Evolutionary conservation across 495 filamentous ascomycete species (phyloP).

Genomic region (Arthonia radiata): DNA sequence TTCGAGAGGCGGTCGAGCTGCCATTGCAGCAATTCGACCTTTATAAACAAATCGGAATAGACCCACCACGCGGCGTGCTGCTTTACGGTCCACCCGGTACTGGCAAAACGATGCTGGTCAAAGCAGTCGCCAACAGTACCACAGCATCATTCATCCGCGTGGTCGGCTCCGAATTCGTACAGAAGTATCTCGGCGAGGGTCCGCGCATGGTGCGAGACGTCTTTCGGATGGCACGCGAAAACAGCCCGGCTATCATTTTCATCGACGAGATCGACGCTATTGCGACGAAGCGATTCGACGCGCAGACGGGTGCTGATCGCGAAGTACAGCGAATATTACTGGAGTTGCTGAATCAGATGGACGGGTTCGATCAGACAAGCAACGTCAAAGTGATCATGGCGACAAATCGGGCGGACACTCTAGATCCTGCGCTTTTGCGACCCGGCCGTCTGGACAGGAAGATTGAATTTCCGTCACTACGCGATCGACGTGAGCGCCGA

Average conservation of each 20-base stretch:
- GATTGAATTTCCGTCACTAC: slow-evolving; percentile 85
- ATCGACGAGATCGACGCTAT: slow-evolving; percentile 99
- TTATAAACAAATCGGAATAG: slow-evolving; percentile 95
- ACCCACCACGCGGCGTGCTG: slow-evolving; percentile 85
- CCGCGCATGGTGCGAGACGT: slow-evolving; percentile 98
- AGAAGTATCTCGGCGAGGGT: slow-evolving; percentile 94
- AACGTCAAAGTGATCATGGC: slow-evolving; percentile 99
- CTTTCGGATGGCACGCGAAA: slow-evolving; percentile 96
- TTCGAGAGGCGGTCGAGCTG: slow-evolving; percentile 87
- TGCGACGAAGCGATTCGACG: slow-evolving; percentile 95
- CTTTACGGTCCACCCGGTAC: slow-evolving; percentile 93
- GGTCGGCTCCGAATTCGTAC: slow-evolving; percentile 92
- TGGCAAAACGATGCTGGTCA: slow-evolving; percentile 97
- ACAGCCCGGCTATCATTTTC: slow-evolving; percentile 95
- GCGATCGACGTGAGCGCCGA: slow-evolving; percentile 77
- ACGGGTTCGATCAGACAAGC: slow-evolving; percentile 93
- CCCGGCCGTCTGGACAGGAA: slow-evolving; percentile 91
- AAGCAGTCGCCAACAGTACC: slow-evolving; percentile 93
- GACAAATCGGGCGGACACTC: slow-evolving; percentile 89
- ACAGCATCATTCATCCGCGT: slow-evolving; percentile 97
- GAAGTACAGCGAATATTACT: slow-evolving; percentile 96
- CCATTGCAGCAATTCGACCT: slow-evolving; percentile 93
- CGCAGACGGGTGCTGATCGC: slow-evolving; percentile 88
- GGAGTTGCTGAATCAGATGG: slow-evolving; percentile 97
- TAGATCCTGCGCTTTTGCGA: slow-evolving; percentile 81